Evolutionary conservation across 306 rosid genomes (phyloP).

Genomic region (Cicer bijugum): DNA sequence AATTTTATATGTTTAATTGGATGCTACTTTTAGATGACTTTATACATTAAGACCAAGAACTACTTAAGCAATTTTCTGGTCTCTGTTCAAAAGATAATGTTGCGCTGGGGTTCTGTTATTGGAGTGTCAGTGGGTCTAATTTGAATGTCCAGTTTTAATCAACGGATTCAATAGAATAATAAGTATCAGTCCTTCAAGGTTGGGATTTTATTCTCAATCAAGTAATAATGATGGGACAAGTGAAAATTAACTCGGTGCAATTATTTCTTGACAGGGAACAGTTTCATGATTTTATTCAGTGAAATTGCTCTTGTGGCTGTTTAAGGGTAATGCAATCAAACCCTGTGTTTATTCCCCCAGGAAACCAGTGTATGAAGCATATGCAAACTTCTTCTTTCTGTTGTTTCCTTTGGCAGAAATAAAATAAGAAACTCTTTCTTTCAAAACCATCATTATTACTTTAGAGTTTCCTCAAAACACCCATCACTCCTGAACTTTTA

Average conservation of each 20-base stretch:
- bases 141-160: background rate
- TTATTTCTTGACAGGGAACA: background rate
- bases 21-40: constrained; percentile 9
- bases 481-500: background rate
- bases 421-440: constrained; percentile 5
- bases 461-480: background rate
- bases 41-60: constrained; percentile 21
- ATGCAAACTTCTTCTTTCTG: background rate
- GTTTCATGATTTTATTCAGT: constrained; percentile 9
- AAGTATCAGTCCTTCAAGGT: background rate
- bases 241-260: background rate
- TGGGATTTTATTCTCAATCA: background rate
- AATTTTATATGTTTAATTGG: constrained; percentile 4
- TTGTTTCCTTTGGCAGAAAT: constrained; percentile 2
- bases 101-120: background rate
- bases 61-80: constrained; percentile 5
- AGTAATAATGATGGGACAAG: background rate
- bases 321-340: background rate
- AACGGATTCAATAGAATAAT: constrained; percentile 6
- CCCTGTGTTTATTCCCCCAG: background rate
- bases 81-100: constrained; percentile 6
- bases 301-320: background rate
- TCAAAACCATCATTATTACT: background rate
- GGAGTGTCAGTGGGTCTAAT: background rate
- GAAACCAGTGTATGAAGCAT: background rate